Conservation (phyloP, 768 basidiomycete species). For the Lenzites betulinus region DNA sequence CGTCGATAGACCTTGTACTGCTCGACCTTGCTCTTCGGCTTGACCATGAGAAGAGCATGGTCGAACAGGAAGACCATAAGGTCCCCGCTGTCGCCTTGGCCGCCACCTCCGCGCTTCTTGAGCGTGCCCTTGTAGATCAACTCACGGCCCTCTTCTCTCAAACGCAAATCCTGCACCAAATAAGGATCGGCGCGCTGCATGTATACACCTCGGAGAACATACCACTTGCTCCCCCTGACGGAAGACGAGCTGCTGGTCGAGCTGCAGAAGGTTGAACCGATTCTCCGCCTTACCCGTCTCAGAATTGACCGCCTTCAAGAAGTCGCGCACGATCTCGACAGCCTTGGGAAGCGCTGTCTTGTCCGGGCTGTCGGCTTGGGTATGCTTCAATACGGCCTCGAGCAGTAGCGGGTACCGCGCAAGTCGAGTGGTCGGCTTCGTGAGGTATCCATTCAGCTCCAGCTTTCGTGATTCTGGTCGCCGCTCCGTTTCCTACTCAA, state of each 20-base stretch:
- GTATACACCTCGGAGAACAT: conserved; percentile 33
- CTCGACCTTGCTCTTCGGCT: conserved; percentile 89
- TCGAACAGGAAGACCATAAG: conserved; percentile 95
- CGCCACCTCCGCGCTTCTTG: conserved; percentile 73
- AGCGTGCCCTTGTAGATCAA: conserved; percentile 88
- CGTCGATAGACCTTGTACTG: conserved; percentile 92
- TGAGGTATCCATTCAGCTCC: conserved; percentile 96
- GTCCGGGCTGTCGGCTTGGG: conserved; percentile 87
- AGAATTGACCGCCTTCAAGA: conserved; percentile 84
- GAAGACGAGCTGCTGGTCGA: conserved; percentile 90
- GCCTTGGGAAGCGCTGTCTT: conserved; percentile 76
- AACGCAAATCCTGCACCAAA: conserved; percentile 67
- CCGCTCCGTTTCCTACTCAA: conserved; percentile 77
- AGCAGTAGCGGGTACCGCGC: conserved; percentile 95
- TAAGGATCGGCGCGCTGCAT: background rate
- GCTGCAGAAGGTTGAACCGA: conserved; percentile 90
- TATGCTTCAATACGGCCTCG: conserved; percentile 90
- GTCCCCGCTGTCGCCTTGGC: conserved; percentile 79
- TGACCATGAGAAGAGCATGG: conserved; percentile 94
- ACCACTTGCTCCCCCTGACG: conserved; percentile 90
- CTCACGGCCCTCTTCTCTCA: conserved; percentile 87
- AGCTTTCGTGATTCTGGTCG: conserved; percentile 94
- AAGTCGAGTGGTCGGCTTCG: conserved; percentile 95
- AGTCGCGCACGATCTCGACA: conserved; percentile 74
- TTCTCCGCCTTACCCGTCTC: conserved; percentile 97